Conservation (phyloP, 139 green algal genomes). For the Chlamydomonas sp. region DNA sequence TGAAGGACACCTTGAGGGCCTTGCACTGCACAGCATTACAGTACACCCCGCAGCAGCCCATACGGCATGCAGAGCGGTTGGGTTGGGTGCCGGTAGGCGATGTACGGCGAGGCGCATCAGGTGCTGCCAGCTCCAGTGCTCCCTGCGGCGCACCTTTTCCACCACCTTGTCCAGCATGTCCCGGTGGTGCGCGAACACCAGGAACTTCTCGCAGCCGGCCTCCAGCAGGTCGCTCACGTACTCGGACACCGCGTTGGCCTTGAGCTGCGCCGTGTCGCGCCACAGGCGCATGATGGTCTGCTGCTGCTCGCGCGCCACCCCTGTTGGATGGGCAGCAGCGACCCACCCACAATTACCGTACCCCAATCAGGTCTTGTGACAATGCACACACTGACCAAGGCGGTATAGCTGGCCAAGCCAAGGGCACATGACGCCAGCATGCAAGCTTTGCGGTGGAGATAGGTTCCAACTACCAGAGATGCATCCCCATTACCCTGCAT, state of each 20-base stretch:
- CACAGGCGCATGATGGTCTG: slow-evolving; percentile 75
- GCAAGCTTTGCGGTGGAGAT: no score
- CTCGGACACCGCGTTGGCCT: slow-evolving; percentile 60
- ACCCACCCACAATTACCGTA: neutral
- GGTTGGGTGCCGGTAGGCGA: no score
- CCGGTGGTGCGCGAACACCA: slow-evolving; percentile 95
- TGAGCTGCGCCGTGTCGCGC: slow-evolving; percentile 69
- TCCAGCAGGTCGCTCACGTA: slow-evolving; percentile 69
- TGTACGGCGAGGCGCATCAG: no score
- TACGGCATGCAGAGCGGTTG: no score
- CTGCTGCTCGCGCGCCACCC: slow-evolving; percentile 46
- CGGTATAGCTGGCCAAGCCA: no score
- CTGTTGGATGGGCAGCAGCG: neutral
- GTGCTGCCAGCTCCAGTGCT: neutral
- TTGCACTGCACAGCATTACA: neutral
- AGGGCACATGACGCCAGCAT: no score
- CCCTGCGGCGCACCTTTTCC: slow-evolving; percentile 25
- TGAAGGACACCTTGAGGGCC: slow-evolving; percentile 58
- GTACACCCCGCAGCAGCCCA: neutral
- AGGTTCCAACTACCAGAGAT: no score
- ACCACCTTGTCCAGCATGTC: slow-evolving; percentile 83
- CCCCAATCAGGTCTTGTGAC: no score
- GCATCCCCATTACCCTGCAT: neutral
- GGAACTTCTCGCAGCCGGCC: slow-evolving; percentile 80
- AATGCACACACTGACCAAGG: no score